A percentile compares a stretch with the other conserved stretches of the same genome.
These are phyloP conservation scores for Pichia sp. DNA, from an alignment of 1,139 yeast species.

Conservation along the genomic window DNA sequence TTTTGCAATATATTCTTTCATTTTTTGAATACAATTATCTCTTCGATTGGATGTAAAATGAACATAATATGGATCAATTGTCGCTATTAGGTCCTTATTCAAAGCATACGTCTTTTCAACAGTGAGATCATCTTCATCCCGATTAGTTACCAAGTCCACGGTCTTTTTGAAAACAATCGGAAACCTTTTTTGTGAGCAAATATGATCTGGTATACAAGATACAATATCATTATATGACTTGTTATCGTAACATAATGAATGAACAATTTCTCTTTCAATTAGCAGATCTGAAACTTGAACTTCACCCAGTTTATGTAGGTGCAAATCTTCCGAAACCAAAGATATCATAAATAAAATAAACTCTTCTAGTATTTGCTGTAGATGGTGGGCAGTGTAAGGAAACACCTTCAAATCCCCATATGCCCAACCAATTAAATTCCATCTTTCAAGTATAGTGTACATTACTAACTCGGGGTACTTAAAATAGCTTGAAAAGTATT, in stretches of 20 bases:
- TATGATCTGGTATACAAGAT: constrained; percentile 65
- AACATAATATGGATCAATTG: constrained; percentile 47
- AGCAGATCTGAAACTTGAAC: constrained; percentile 44
- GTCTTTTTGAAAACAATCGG: constrained; percentile 43
- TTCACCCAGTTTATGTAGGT: constrained; percentile 43
- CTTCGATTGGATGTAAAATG: constrained; percentile 71
- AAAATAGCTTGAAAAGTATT: constrained; percentile 48
- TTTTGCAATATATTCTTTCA: constrained; percentile 38
- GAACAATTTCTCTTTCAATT: constrained; percentile 65
- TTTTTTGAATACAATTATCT: constrained; percentile 54
- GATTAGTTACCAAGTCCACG: constrained; percentile 23
- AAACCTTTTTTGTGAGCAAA: constrained; percentile 63
- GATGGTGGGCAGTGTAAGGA: constrained; percentile 32
- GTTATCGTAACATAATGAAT: constrained; percentile 68
- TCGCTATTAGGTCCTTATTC: constrained; percentile 25
- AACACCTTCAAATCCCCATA: constrained; percentile 33
- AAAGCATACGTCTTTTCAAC: constrained; percentile 28
- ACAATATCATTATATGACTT: constrained; percentile 65
- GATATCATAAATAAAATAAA: constrained; percentile 64
- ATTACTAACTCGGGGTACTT: constrained; percentile 51
- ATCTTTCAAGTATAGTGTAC: constrained; percentile 54
- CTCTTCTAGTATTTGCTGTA: constrained; percentile 64
- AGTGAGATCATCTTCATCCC: constrained; percentile 26
- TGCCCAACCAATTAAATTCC: constrained; percentile 52
- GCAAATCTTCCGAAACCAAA: constrained; percentile 59